These are phyloP conservation scores for Hyphopichia wangnamkhiaoensis DNA, from an alignment of 1,139 yeast genomes.

Conservation along the genomic window DNA sequence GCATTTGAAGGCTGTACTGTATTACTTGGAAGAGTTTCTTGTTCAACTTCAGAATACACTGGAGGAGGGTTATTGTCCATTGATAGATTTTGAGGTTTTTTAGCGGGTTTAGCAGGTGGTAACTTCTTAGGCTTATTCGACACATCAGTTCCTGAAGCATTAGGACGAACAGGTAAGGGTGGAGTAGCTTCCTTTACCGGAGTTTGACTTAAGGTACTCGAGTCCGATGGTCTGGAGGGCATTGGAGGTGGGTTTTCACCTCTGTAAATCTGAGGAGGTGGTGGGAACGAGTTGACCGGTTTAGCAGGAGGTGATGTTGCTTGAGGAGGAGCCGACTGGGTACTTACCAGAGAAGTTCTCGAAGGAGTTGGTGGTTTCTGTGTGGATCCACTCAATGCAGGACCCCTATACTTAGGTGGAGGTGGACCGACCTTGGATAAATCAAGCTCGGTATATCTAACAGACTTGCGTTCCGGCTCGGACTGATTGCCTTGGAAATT, in stretches of 20 bases:
- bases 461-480: constrained; percentile 4
- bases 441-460: constrained; percentile 11
- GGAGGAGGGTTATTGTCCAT: constrained; percentile 24
- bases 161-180: constrained; percentile 4
- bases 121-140: constrained; percentile 17
- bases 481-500: not conserved
- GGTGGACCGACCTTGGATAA: constrained; percentile 16
- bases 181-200: constrained; percentile 1
- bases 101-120: constrained; percentile 45
- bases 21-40: too few relatives aligned
- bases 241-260: constrained; percentile 16
- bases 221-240: constrained; percentile 13
- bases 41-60: constrained; percentile 17
- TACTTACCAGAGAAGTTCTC: not conserved
- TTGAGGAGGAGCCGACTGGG: constrained; percentile 13
- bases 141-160: not conserved
- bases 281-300: constrained; percentile 3
- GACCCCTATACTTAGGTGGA: constrained; percentile 12
- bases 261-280: constrained; percentile 7
- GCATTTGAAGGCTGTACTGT: constrained; percentile 2
- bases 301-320: constrained; percentile 12
- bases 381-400: not conserved
- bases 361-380: not conserved
- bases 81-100: constrained; percentile 19
- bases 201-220: too few relatives aligned